Evolutionary conservation across 768 basidiomycete genomes (phyloP), one percentile per base, ranked within the genome.

Genomic region (Tylopilus sp.): DNA sequence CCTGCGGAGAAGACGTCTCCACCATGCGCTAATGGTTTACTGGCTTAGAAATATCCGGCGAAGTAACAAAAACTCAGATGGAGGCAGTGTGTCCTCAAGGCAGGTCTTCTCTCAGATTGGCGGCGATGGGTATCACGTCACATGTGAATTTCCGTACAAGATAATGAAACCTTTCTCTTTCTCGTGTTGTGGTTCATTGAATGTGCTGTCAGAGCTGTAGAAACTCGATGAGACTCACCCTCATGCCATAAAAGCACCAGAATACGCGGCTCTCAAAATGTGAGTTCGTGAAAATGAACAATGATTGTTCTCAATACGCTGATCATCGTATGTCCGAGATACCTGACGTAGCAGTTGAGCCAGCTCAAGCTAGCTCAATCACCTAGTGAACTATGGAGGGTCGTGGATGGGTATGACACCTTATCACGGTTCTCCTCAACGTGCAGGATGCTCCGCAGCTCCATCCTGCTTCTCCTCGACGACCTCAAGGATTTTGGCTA

Each of bases 371-470:
- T 40, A 44, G 42, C 35, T 45, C 42, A 20, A 44, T 22, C 31
- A 31, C 35, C 26, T 17, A 39, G 56, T 44, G 45, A 52, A 43
- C 28, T 31, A 46, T 42, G 42, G 7, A 22, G 5, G 50, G 20
- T 47, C 36, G 36, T 51, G 30, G 43, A 48, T 17, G 43, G 31
- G 35, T 47, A 57, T 55, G 51, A 46, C 48, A 52, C 51, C 30
- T 33, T 23, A 46, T 60, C 63, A 46, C n/a, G 21, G 28, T 5
- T 33, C 39, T 40, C 26, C 23, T 44, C 53, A 11, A 36, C 42
- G 25, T 50, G 56, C 52, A 60, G 44, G 26, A 42, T 55, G 48
- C 25, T n/a, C 64, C 64, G 60, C 55, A 63, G 64, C 31, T 45
- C 52, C 61, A 55, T 44, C 35, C 41, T 20, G 45, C 64, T 57